Evolutionary conservation across 495 filamentous ascomycete species (phyloP), one percentile per base, ranked within the genome.

Genomic region (Xylaria flabelliformis): DNA sequence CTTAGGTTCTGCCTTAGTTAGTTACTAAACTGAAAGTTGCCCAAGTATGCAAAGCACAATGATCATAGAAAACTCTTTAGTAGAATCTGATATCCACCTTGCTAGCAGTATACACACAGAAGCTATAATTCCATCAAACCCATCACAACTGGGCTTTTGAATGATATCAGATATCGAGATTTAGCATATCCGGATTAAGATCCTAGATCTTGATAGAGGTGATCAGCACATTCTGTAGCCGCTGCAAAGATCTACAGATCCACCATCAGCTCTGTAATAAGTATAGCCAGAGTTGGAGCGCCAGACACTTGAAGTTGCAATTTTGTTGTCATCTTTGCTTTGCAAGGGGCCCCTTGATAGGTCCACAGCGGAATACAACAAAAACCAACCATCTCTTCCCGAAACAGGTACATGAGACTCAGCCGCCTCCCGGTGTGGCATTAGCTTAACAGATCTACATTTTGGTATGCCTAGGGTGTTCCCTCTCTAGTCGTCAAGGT

Each of bases 311-410:
- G 64, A 67, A 67, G 46, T 67, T 65, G 63, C 63, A 48, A 65
- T 65, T 48, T 26, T 65, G 63, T 65, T 65, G 63, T 65, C 63
- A 65, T 65, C 42, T 10, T 65, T 50, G 26, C 26, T 32, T 29
- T 51, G 7, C 17, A 6, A 8, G 63, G 41, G 42, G 17, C 51
- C 6, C 42, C 24, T 10, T 48, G 39, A 44, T 48, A 42, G 48
- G 62, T 48, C 62, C 62, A 64, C 41, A 48, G 42, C 62, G 21
- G 39, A 19, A 29, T 36, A 24, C 9, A 64, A 10, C 21, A 59
- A 36, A n/a, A 8, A 17, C 6, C 62, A 34, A 64, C 42, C 13
- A 48, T 15, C 21, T 46, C 42, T 64, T 8, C 41, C 17, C 48
- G 17, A 21, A 29, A 34, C 42, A 17, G 2, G 8, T n/a, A 17